These are phyloP conservation scores for Sugiyamaella mastotermitis DNA, from an alignment of 805 yeast species.

Conservation along the genomic window DNA sequence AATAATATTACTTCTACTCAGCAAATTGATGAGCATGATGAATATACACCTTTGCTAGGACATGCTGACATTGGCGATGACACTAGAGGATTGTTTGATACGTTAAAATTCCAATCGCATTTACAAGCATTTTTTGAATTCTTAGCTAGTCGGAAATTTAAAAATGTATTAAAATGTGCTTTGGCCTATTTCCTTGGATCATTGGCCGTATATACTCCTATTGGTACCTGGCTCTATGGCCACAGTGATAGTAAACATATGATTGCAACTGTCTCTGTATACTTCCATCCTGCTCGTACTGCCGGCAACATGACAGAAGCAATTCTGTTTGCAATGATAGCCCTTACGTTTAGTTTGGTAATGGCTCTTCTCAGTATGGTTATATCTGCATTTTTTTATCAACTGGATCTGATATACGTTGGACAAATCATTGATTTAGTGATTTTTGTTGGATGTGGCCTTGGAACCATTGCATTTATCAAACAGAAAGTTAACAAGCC, in stretches of 20 bases:
- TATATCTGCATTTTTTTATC: constrained; percentile 42
- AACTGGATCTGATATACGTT: constrained; percentile 40
- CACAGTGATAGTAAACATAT: constrained; percentile 70
- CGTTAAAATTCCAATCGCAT: too few relatives aligned
- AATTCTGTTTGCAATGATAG: constrained; percentile 49
- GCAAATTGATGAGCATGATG: too few relatives aligned
- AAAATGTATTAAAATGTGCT: constrained; percentile 51
- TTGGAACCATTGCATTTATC: constrained; percentile 63
- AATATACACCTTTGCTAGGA: too few relatives aligned
- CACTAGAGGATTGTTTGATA: too few relatives aligned
- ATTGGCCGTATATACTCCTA: constrained; percentile 53
- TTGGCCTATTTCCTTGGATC: constrained; percentile 73
- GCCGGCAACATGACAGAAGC: constrained; percentile 79
- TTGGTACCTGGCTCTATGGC: constrained; percentile 46
- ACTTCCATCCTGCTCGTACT: constrained; percentile 77
- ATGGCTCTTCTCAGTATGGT: constrained; percentile 49
- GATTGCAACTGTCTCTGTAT: constrained; percentile 76
- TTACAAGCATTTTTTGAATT: too few relatives aligned
- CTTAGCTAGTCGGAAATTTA: constrained; percentile 7
- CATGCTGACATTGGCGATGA: too few relatives aligned
- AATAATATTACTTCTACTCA: too few relatives aligned
- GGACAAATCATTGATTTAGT: constrained; percentile 51
- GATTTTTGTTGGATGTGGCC: constrained; percentile 42
- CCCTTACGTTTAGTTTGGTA: constrained; percentile 48
- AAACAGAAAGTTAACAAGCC: constrained; percentile 62